These are phyloP conservation scores for Emergomyces africanus DNA, from an alignment of 2,329 filamentous ascomycete species.

Conservation along the genomic window DNA sequence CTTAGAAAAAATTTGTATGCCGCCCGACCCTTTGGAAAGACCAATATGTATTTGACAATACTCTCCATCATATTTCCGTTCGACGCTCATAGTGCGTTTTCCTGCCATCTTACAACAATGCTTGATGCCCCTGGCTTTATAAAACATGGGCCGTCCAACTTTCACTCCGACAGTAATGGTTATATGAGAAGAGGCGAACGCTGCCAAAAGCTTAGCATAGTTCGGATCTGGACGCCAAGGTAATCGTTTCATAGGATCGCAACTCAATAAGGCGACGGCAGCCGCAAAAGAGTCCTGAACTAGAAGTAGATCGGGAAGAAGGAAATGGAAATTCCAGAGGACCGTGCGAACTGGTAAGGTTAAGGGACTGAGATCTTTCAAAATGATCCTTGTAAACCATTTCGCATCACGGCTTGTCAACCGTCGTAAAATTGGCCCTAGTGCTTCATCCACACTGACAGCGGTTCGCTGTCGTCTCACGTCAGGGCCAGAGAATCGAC, in stretches of 20 bases:
- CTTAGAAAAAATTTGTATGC: constrained; percentile 78
- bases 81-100: constrained; percentile 53
- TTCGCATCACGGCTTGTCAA: constrained; percentile 61
- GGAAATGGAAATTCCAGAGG: constrained; percentile 51
- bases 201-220: constrained; percentile 18
- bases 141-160: constrained; percentile 50
- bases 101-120: constrained; percentile 56
- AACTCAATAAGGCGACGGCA: constrained; percentile 43
- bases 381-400: constrained; percentile 70
- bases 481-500: constrained; percentile 56
- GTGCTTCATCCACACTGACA: constrained; percentile 31
- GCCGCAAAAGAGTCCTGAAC: constrained; percentile 56
- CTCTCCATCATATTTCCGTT: constrained; percentile 77
- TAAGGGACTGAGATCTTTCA: constrained; percentile 63
- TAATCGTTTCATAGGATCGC: constrained; percentile 22
- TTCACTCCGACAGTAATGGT: constrained; percentile 49
- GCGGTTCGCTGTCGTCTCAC: constrained; percentile 35
- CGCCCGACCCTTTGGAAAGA: constrained; percentile 39
- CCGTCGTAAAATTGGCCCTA: constrained; percentile 47
- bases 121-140: constrained; percentile 58
- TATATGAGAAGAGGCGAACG: constrained; percentile 31
- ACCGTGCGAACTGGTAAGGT: constrained; percentile 45
- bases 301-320: constrained; percentile 56
- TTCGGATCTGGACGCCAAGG: constrained; percentile 24
- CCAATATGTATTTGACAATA: constrained; percentile 84